Evolutionary conservation across 148 eudicot species (phyloP), one percentile per base, ranked within the genome.

Genomic region (Pouteria glomerata): DNA sequence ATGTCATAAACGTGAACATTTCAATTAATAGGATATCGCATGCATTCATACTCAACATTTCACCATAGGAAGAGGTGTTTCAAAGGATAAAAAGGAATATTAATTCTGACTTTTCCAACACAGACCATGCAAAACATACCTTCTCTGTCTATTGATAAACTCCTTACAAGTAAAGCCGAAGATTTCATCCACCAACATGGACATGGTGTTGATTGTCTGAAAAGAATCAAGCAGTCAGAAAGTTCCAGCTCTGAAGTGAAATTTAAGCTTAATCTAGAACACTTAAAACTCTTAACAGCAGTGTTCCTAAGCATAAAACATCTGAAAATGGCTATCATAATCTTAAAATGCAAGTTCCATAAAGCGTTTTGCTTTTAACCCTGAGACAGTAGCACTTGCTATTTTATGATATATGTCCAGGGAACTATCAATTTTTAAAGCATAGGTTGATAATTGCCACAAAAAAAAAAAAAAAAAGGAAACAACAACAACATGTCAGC

Each of bases 101-200:
- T n/a, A n/a, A n/a, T n/a, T n/a, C n/a, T 0, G 7, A 3, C 21
- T 52, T 62, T 30, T 67, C n/a, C 2, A 77, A 62, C 13, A 73
- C 7, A 35, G 35, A 15, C 31, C 15, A 34, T 52, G 44, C n/a
- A 58, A 41, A 51, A 33, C 81, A 76, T 78, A 89, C 89, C 89
- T 91, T 70, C 55, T 67, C 62, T 45, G 57, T 63, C 30, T 50
- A 70, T 69, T 48, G 63, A 45, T 61, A 74, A 18, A 69, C 56
- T 72, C 59, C 56, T 56, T 45, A 77, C 68, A 27, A 66, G 60
- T 33, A 82, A 78, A 66, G 75, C 74, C 57, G 86, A 82, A 80
- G 78, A 48, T 48, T 76, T 84, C 79, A 73, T 81, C 85, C 80
- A 83, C 73, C 83, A 23, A 59, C 72, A 70, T 48, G 63, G 70